These are phyloP conservation scores for Arctium lappa DNA, from an alignment of 129 eudicot species.

Conservation along the genomic window DNA sequence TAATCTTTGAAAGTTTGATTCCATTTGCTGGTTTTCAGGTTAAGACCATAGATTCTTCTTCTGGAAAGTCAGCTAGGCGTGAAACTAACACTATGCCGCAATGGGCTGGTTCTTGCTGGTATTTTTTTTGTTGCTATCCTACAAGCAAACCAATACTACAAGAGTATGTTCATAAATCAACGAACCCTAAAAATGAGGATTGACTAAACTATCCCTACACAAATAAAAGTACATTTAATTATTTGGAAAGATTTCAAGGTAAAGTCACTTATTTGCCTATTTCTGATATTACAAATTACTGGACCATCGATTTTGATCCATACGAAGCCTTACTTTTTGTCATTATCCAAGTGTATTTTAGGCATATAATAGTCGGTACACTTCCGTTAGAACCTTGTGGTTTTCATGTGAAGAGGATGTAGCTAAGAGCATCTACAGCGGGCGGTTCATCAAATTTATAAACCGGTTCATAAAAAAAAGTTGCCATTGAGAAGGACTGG, in stretches of 20 bases:
- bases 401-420: background rate
- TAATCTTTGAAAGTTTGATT: background rate
- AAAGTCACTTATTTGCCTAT: background rate
- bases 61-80: slow-evolving; percentile 79
- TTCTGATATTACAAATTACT: background rate
- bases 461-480: too few relatives aligned
- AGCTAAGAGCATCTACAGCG: too few relatives aligned
- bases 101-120: slow-evolving; percentile 99
- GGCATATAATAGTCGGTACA: background rate
- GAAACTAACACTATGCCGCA: slow-evolving; percentile 99
- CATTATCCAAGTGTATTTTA: background rate
- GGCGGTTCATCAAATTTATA: too few relatives aligned
- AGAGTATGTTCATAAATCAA: background rate
- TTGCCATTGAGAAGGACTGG: too few relatives aligned
- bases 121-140: slow-evolving; percentile 9
- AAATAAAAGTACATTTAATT: background rate
- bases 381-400: background rate
- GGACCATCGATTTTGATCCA: background rate
- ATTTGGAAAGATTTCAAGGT: background rate
- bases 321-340: background rate
- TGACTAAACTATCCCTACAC: background rate
- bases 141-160: background rate
- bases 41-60: slow-evolving; percentile 58
- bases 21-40: slow-evolving; percentile 51
- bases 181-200: background rate